Evolutionary conservation across 176 grass and related monocot species (phyloP), one percentile per base, ranked within the genome.

Genomic region (Avena atlantica): DNA sequence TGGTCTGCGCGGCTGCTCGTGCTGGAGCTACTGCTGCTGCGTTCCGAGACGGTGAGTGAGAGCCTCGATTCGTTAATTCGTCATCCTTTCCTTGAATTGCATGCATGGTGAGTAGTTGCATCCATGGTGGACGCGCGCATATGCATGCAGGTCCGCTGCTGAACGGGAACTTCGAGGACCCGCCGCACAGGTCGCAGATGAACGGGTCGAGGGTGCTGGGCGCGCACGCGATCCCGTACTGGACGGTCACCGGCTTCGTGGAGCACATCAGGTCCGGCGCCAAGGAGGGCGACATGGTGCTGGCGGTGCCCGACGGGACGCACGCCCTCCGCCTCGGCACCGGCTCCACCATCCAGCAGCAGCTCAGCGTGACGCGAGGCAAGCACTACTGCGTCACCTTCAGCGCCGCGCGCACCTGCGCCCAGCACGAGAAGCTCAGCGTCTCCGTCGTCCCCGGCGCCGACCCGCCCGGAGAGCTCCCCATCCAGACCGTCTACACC

Each of bases 281-380:
- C 40, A 83, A 64, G 64, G 84, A 87, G 55, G 79, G 29, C 0
- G 44, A 83, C 84, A 86, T 86, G 89, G 71, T 86, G 1, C 62
- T 90, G 63, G 9, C 25, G 24, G 89, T 86, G 34, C 89, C 89
- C 0, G 84, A 90, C 15, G 89, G 84, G 1, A 78, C 19, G 56
- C 80, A 90, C 79, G 89, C 89, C 17, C 52, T 90, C 11, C 89
- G 89, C 20, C 89, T 90, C 25, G 89, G 84, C 16, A 90, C 82
- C 15, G 79, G 79, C 3, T 85, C 89, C 25, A 79, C 89, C 9
- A 16, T 90, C 51, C 12, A 72, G 55, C 89, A 90, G 64, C 45
- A 52, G 52, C 73, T 90, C 44, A 70, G 61, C 63, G 53, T 90
- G 11, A 63, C 79, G 0, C 47, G 20, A 5, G 84, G 73, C 84